Percentiles rank a stretch among this genome's conserved stretches.
Evolutionary conservation across 495 filamentous ascomycete species (phyloP).

Genomic region (Xylaria venustula): DNA sequence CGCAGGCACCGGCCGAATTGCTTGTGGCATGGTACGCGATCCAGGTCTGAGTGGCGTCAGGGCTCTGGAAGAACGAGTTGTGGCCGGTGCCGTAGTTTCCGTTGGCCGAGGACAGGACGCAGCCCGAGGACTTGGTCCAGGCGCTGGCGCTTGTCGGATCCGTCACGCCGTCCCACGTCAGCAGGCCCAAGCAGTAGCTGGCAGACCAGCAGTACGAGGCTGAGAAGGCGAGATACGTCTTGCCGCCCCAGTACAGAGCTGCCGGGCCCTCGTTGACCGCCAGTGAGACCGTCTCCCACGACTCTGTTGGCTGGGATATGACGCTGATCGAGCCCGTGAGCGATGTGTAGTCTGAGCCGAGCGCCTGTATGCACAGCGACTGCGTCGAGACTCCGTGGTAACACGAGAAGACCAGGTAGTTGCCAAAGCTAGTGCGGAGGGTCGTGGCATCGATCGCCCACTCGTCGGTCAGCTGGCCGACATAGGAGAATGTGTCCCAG

Average conservation of each 20-base stretch:
- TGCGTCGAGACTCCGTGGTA: conserved; percentile 41
- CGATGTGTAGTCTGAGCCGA: conserved; percentile 25
- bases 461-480: conserved; percentile 31
- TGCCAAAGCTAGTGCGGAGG: conserved; percentile 33
- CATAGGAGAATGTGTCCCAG: conserved; percentile 40
- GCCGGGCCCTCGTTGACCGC: conserved; percentile 58
- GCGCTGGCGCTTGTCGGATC: conserved; percentile 36
- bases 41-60: conserved; percentile 48
- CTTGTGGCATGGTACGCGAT: conserved; percentile 52
- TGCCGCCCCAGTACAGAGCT: conserved; percentile 44
- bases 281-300: conserved; percentile 51
- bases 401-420: conserved; percentile 50
- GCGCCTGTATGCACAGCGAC: conserved; percentile 43
- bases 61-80: conserved; percentile 50
- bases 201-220: conserved; percentile 54
- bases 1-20: conserved; percentile 38
- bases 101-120: conserved; percentile 36
- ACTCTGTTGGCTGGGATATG: conserved; percentile 43
- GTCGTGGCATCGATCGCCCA: conserved; percentile 53
- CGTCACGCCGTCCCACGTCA: conserved; percentile 41
- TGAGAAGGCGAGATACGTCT: conserved; percentile 49
- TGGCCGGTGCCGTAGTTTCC: conserved; percentile 56
- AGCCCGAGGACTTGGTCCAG: conserved; percentile 45
- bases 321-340: conserved; percentile 28
- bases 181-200: conserved; percentile 50